Conservation (phyloP, 495 filamentous ascomycete species). For the Penicillium cosmopolitanum region DNA sequence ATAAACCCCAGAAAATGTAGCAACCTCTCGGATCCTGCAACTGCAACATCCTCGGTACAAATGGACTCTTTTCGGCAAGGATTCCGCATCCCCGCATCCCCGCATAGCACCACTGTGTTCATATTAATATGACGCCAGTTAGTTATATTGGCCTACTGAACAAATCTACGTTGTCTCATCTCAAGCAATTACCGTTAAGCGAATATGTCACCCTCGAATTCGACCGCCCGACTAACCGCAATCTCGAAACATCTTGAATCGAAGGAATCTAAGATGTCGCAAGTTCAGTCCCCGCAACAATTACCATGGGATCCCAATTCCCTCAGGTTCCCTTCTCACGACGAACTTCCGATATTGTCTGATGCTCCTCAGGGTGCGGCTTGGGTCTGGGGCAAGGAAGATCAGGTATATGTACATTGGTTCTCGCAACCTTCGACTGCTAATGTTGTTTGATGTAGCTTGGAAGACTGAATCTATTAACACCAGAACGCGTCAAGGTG, state of each 20-base stretch:
- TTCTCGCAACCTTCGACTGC: background rate
- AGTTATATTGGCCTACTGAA: no score
- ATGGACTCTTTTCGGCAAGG: no score
- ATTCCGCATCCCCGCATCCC: slow-evolving; percentile 6
- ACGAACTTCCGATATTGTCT: slow-evolving; percentile 53
- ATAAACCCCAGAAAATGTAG: no score
- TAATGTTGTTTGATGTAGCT: slow-evolving; percentile 28
- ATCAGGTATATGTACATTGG: slow-evolving; percentile 40
- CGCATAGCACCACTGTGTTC: background rate
- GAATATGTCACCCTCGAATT: slow-evolving; percentile 15
- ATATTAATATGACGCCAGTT: background rate
- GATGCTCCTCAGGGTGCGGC: slow-evolving; percentile 53
- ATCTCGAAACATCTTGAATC: slow-evolving; percentile 15
- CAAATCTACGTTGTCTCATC: no score
- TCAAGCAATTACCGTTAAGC: background rate
- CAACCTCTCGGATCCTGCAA: background rate
- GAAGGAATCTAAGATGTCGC: background rate
- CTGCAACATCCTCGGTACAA: slow-evolving; percentile 9
- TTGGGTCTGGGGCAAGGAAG: slow-evolving; percentile 68
- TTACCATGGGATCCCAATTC: slow-evolving; percentile 60
- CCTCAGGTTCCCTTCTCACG: slow-evolving; percentile 53
- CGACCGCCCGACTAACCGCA: slow-evolving; percentile 12
- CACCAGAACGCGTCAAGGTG: slow-evolving; percentile 55
- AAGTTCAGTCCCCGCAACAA: slow-evolving; percentile 29
- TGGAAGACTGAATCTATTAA: slow-evolving; percentile 62